Conservation (phyloP, 192 early-diverging fungal species). For the Gonapodya sp. region DNA sequence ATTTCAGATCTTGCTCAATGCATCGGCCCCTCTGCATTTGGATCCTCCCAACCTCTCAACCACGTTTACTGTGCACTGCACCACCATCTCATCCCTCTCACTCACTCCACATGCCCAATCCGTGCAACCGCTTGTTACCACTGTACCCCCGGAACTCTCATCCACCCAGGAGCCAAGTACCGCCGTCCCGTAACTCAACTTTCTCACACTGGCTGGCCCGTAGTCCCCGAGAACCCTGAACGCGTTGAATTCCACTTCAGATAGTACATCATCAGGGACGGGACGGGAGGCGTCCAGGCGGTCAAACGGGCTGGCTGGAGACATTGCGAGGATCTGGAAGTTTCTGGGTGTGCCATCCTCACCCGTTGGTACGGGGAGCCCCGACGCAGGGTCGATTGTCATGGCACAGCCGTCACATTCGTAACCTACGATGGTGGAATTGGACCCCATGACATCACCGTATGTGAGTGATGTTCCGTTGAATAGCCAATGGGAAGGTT, state of each 20-base stretch:
- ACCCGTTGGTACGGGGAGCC: not conserved
- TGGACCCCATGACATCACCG: not conserved
- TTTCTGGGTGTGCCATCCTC: slow-evolving; percentile 5
- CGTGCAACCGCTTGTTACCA: slow-evolving; percentile 1
- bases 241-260: slow-evolving; percentile 6
- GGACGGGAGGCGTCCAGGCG: not conserved
- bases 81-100: not conserved
- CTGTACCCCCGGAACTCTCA: not conserved
- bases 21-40: not conserved
- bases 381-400: not conserved
- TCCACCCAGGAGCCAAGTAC: not conserved
- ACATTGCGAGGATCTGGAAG: not conserved
- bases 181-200: not conserved
- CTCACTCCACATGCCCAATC: slow-evolving; percentile 2
- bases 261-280: not conserved
- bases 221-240: not conserved
- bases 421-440: slow-evolving; percentile 4
- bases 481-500: not conserved
- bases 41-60: not conserved
- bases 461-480: not conserved
- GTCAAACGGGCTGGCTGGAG: not conserved
- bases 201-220: not conserved
- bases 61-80: not conserved
- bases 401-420: not conserved
- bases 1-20: too few relatives aligned